Base-by-base conservation (phyloP, 2,329 filamentous ascomycete genomes). In the Talaromyces albobiverticillius region DNA sequence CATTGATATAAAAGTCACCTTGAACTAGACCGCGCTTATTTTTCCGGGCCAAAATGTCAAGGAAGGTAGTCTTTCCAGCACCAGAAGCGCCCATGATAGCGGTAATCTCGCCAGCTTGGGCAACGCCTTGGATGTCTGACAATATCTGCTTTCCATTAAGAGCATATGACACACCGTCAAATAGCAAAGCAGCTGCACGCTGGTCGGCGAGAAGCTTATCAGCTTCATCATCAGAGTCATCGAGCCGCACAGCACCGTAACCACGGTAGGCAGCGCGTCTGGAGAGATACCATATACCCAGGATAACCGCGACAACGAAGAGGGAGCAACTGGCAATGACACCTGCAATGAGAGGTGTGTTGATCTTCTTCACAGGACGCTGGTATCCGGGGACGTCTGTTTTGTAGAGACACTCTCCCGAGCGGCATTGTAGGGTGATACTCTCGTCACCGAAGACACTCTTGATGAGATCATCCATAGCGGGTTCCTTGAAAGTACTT, bases 51-150 rank as follows among this genome's bases (percentile, higher is more conserved):
- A 99, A 78, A 56, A 99, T 96, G 67, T 99, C 94, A 42, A 99
- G 78, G 71, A 99, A 97, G 0, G 91, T 96, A 0, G 94, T 99
- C 75, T 99, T 99, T 56, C 94, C 94, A 40, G 94, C 95, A 26
- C 94, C 94, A 0, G 94, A 99, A 7, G 94, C 93, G 54, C 94
- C 94, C 93, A 99, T 99, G 64, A 99, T 95, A 8, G 94, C 94
- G 61, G 93, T 90, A 7, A 97, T 84, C 69, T 99, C 91, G n/a
- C 95, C 95, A 2, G 93, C 91, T 61, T 88, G 88, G n/a, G 93
- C 92, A 40, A 90, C 85, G 45, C 94, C 94, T 60, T 87, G 86
- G 31, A 99, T 87, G 13, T 82, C 84, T 14, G 82, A 81, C 2
- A 99, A 78, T 45, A 99, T 96, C 50, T 88, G 81, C 72, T 90